phyloP scores from a whole-genome alignment of 2,329 filamentous ascomycete genomes.

The Arthroderma sp. region DNA sequence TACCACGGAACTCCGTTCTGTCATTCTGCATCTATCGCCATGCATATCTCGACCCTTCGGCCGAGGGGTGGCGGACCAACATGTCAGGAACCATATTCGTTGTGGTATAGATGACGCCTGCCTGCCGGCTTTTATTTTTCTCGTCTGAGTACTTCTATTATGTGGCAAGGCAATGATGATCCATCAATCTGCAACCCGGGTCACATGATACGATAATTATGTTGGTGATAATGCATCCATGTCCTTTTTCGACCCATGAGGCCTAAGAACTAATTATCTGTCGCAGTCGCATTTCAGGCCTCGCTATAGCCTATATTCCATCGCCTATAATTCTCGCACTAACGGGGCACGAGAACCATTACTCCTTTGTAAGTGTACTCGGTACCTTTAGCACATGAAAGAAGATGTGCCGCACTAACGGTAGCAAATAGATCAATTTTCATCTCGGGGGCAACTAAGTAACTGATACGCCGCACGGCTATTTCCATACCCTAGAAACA shows the following conservation, averaged over 20 bases:
- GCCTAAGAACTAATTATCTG: neutral
- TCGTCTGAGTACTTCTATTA: neutral
- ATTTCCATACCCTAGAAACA: neutral
- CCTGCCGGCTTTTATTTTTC: neutral
- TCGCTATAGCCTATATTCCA: neutral
- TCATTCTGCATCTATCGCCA: neutral
- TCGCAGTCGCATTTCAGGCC: neutral
- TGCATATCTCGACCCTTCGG: neutral
- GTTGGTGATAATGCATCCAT: conserved; percentile 4
- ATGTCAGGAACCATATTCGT: neutral
- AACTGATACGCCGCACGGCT: conserved; percentile 3
- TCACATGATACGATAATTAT: conserved; percentile 1
- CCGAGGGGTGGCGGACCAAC: neutral
- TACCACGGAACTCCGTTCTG: neutral
- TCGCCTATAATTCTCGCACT: neutral
- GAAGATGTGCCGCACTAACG: neutral
- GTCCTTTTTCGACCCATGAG: neutral
- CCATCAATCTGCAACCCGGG: neutral
- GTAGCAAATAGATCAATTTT: neutral
- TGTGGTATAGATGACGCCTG: conserved; percentile 1
- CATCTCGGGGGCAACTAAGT: neutral
- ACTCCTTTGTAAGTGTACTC: neutral
- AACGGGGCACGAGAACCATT: neutral
- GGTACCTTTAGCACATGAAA: neutral
- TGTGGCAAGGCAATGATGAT: neutral